Evolutionary conservation across 2,329 filamentous ascomycete species (phyloP), one percentile per base, ranked within the genome.

Genomic region (Onygena corvina): DNA sequence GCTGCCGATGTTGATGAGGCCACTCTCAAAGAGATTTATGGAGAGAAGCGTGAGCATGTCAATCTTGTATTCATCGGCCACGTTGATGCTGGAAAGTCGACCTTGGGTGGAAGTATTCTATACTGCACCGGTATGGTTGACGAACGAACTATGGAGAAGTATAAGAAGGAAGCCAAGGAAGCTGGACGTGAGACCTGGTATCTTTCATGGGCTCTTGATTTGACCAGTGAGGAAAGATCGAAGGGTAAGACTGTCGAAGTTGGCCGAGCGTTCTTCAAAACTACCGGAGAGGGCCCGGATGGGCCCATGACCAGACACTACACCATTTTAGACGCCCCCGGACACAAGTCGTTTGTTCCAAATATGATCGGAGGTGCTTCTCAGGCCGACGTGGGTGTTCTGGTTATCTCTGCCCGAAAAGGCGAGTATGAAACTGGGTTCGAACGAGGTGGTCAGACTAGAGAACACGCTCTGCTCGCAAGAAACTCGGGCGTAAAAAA

Each of bases 221-320:
- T 96, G 67, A 98, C 88, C 58, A 94, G 90, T 69, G 93, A 98
- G 68, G 92, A 98, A 67, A 80, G 93, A 62, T 75, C 86, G 47
- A 94, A 96, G 76, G 92, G 92, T 58, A 98, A 96, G 75, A 98
- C 92, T 4, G 89, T 98, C 56, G 92, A 98, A 69, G 90, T 96
- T 57, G 92, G 92, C 21, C 81, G 90, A 63, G 92, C 86, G 9
- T 95, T 86, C 69, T 95, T 98, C 69, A 92, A 96, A 73, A 94
- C 92, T 20, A 56, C 54, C 14, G 57, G 67, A 12, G 57, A 63
- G 16, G 57, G 58, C 3, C 58, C 64, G 4, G 64, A 68, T 18
- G 66, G 66, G 16, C 58, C 63, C 2, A 86, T 96, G 53, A 94
- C 92, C 74, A 84, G 92, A 57, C 77, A 86, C 61, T 98, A 98